These are phyloP conservation scores for Phoma sp. DNA, from an alignment of 2,329 filamentous ascomycete species.

Conservation along the genomic window DNA sequence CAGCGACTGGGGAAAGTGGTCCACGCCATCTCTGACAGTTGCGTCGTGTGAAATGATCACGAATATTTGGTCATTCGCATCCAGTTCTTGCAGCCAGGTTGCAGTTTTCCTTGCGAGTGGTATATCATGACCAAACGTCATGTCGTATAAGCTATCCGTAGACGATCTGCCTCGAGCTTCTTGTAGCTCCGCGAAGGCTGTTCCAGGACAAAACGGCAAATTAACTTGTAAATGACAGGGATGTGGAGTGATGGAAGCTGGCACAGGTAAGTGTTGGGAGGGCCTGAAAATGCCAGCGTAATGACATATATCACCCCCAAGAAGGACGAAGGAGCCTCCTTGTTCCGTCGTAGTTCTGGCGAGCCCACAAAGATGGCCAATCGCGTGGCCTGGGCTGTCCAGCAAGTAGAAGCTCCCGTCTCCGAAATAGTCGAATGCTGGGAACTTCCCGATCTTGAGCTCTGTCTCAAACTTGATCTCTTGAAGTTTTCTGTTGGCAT, in stretches of 20 bases:
- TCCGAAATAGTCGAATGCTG: constrained; percentile 62
- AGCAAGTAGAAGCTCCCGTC: constrained; percentile 66
- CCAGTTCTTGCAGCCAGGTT: constrained; percentile 30
- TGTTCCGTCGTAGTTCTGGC: constrained; percentile 49
- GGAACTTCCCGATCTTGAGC: constrained; percentile 53
- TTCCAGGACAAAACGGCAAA: constrained; percentile 26
- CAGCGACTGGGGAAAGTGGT: constrained; percentile 32
- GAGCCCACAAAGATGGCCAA: constrained; percentile 60
- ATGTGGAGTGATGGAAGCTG: constrained; percentile 26
- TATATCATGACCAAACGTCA: constrained; percentile 29
- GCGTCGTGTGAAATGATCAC: constrained; percentile 40
- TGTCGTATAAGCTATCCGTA: constrained; percentile 22
- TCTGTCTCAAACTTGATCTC: constrained; percentile 30
- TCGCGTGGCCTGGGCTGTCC: constrained; percentile 60
- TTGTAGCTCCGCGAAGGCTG: constrained; percentile 28
- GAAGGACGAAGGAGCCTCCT: constrained; percentile 32
- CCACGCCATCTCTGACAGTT: constrained; percentile 31
- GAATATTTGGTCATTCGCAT: constrained; percentile 32
- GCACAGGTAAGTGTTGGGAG: constrained; percentile 28
- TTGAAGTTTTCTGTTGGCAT: constrained; percentile 28
- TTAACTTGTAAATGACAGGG: constrained; percentile 18
- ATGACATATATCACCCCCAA: constrained; percentile 40
- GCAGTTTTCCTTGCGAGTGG: constrained; percentile 30
- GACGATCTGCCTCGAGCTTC: constrained; percentile 15
- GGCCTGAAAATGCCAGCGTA: constrained; percentile 38